Percentiles rank a stretch among this genome's conserved stretches.
Conservation (phyloP, 164 flowering plant genomes). For the Houttuynia cordata region DNA sequence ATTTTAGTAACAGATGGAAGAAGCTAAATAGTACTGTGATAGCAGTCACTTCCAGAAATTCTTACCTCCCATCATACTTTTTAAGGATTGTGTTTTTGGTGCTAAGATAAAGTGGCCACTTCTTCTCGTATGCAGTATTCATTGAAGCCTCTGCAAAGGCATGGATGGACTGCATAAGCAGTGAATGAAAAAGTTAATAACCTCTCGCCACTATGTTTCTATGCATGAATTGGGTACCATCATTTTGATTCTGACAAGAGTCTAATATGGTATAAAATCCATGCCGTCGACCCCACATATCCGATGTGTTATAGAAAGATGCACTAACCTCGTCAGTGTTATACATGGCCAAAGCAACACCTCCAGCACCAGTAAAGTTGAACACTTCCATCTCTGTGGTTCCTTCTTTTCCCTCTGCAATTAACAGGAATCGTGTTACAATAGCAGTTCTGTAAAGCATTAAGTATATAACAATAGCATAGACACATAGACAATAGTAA, state of each 20-base stretch:
- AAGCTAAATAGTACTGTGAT: background rate
- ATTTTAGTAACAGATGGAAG: background rate
- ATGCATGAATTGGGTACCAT: too few relatives aligned
- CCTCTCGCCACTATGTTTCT: too few relatives aligned
- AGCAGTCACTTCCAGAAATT: background rate
- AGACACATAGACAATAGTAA: background rate
- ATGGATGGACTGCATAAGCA: conserved; percentile 54
- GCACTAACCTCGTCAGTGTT: conserved; percentile 90
- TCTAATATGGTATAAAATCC: too few relatives aligned
- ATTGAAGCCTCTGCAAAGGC: conserved; percentile 96
- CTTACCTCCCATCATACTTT: conserved; percentile 97
- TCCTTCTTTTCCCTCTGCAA: conserved; percentile 56
- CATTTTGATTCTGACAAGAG: too few relatives aligned
- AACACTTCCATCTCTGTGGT: conserved; percentile 69
- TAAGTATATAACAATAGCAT: background rate
- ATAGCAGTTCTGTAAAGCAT: too few relatives aligned
- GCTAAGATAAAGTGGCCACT: conserved; percentile 99
- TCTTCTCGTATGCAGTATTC: conserved; percentile 70
- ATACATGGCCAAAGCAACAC: conserved; percentile 86
- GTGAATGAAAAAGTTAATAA: conserved; percentile 1
- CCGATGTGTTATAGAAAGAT: background rate
- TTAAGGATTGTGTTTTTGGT: conserved; percentile 96
- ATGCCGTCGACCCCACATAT: too few relatives aligned
- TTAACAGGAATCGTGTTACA: background rate
- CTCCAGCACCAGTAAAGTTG: conserved; percentile 83